phyloP scores from a whole-genome alignment of 208 protist genomes.

The Trypanosoma rangeli region DNA sequence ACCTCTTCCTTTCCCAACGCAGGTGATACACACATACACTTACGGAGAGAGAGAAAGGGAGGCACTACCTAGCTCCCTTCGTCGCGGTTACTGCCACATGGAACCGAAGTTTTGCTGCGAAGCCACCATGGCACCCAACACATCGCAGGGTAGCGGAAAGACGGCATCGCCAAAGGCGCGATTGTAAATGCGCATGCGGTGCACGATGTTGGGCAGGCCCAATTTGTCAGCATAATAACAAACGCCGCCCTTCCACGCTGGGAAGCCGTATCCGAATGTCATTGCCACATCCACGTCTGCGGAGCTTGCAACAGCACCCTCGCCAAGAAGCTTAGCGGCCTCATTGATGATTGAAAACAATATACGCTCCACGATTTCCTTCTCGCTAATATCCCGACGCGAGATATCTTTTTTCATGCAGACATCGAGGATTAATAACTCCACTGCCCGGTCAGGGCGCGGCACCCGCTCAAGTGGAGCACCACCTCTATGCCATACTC shows the following conservation, averaged over 20 bases:
- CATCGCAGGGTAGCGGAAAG: conserved; percentile 59
- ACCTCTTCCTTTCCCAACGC: neutral
- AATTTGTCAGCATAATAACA: conserved; percentile 73
- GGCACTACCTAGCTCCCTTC: neutral
- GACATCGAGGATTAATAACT: conserved; percentile 51
- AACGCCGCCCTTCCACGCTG: conserved; percentile 74
- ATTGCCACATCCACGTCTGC: conserved; percentile 87
- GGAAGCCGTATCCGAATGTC: conserved; percentile 87
- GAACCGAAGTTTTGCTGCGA: conserved; percentile 48
- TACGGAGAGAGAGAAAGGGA: neutral
- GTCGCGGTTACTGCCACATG: conserved; percentile 22
- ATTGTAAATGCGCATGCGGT: conserved; percentile 66
- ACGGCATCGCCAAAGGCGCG: conserved; percentile 37
- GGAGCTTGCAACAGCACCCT: conserved; percentile 60
- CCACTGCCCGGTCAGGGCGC: conserved; percentile 55
- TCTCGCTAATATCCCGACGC: conserved; percentile 59
- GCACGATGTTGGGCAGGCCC: conserved; percentile 54
- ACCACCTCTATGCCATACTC: conserved; percentile 8
- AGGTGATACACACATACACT: neutral
- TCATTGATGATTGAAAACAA: conserved; percentile 92
- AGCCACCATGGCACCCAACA: conserved; percentile 47
- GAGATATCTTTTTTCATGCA: conserved; percentile 54
- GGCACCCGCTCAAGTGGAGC: conserved; percentile 1
- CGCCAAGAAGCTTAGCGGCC: conserved; percentile 75
- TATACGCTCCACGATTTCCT: conserved; percentile 89